Conservation (phyloP, 2,329 filamentous ascomycete species). For the Xylaria sp. region DNA sequence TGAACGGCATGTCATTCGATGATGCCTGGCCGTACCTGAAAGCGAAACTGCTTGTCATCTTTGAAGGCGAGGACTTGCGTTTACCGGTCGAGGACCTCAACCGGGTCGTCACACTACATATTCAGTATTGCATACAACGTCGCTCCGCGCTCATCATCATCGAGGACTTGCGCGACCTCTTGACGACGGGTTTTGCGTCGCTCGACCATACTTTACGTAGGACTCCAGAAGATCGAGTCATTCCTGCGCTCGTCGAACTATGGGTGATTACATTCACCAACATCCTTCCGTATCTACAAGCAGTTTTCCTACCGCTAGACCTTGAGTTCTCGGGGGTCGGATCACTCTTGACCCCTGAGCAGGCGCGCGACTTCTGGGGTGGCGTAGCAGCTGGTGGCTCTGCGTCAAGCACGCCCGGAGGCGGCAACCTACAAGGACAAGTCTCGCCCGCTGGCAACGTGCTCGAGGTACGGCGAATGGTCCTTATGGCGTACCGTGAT, state of each 20-base stretch:
- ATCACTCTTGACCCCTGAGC: conserved; percentile 77
- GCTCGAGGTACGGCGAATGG: conserved; percentile 88
- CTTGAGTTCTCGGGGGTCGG: conserved; percentile 91
- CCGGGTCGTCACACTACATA: conserved; percentile 79
- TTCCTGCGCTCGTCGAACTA: conserved; percentile 89
- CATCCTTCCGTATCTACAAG: conserved; percentile 92
- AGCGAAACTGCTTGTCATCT: conserved; percentile 79
- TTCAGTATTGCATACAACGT: conserved; percentile 80
- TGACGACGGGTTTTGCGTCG: conserved; percentile 84
- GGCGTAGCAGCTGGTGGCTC: conserved; percentile 65
- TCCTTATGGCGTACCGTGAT: conserved; percentile 89
- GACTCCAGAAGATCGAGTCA: conserved; percentile 86
- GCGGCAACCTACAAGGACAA: conserved; percentile 52
- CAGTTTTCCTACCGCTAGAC: conserved; percentile 92
- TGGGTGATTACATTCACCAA: conserved; percentile 94
- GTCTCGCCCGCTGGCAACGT: conserved; percentile 64
- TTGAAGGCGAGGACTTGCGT: conserved; percentile 82
- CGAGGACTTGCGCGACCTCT: conserved; percentile 79
- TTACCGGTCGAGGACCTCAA: conserved; percentile 89
- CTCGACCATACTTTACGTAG: conserved; percentile 84
- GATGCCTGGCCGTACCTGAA: conserved; percentile 87
- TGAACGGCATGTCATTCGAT: conserved; percentile 77
- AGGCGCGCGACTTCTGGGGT: conserved; percentile 92
- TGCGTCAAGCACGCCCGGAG: conserved; percentile 40
- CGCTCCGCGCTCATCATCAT: conserved; percentile 76